phyloP scores from a whole-genome alignment of 2,329 filamentous ascomycete genomes.

The Aspergillus sp. region DNA sequence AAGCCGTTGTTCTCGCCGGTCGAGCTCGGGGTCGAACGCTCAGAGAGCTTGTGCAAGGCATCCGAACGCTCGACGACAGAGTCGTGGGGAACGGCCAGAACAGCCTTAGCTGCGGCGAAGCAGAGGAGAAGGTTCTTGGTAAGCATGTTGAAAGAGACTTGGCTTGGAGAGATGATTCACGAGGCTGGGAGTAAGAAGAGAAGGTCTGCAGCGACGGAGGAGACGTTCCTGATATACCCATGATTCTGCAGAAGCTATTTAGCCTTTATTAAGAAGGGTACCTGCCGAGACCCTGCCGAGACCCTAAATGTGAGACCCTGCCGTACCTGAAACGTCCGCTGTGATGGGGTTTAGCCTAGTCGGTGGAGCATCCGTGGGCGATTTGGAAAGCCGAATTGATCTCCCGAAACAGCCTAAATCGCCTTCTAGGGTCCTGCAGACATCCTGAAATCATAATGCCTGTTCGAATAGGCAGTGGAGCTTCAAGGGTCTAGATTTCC shows the following conservation, averaged over 20 bases:
- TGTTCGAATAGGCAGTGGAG: neutral
- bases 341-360: neutral
- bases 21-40: constrained; percentile 27
- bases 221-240: neutral
- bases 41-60: constrained; percentile 6
- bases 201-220: neutral
- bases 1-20: constrained; percentile 46
- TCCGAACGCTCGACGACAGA: constrained; percentile 15
- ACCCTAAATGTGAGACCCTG: neutral
- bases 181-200: neutral
- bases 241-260: neutral
- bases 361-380: neutral
- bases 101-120: constrained; percentile 23
- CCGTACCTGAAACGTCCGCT: neutral
- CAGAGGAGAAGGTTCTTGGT: constrained; percentile 25
- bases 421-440: neutral
- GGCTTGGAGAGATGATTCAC: too few relatives aligned
- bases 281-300: neutral
- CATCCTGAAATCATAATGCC: neutral
- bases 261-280: neutral
- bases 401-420: constrained; percentile 1
- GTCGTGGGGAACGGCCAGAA: constrained; percentile 27
- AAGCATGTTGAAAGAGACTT: constrained; percentile 16
- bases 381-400: neutral
- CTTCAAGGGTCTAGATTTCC: neutral